phyloP scores from a whole-genome alignment of 2,329 filamentous ascomycete genomes.

The Aureobasidium sp. region DNA sequence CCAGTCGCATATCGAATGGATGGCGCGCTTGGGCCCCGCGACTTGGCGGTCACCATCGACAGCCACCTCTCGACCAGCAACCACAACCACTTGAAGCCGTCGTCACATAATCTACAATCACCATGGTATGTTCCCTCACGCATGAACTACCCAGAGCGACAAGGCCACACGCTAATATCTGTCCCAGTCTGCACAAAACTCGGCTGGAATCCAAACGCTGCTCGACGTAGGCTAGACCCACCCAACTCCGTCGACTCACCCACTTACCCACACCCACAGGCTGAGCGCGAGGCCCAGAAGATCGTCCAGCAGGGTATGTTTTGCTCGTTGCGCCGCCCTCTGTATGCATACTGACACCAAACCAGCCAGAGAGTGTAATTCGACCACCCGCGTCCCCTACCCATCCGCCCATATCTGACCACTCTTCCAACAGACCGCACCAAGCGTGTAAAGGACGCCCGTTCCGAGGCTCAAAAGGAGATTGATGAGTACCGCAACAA shows the following conservation, averaged over 20 bases:
- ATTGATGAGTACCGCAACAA: conserved; percentile 84
- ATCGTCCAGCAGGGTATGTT: conserved; percentile 88
- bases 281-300: conserved; percentile 96
- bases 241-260: conserved; percentile 3
- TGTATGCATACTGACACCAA: conserved; percentile 19
- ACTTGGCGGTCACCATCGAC: conserved; percentile 11
- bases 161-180: conserved; percentile 23
- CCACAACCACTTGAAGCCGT: neutral
- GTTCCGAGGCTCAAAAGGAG: conserved; percentile 94
- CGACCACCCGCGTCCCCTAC: neutral
- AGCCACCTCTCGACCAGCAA: conserved; percentile 7
- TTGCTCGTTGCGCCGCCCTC: neutral
- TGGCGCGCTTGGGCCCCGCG: conserved; percentile 5
- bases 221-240: conserved; percentile 68
- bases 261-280: conserved; percentile 51
- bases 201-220: conserved; percentile 94
- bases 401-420: conserved; percentile 17
- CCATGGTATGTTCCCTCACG: conserved; percentile 21
- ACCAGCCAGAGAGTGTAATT: conserved; percentile 77
- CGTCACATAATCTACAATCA: conserved; percentile 14
- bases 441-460: conserved; percentile 93
- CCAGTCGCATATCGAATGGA: neutral
- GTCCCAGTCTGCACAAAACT: conserved; percentile 88
- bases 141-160: neutral
- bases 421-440: conserved; percentile 62